These are phyloP conservation scores for Dioszegia aurantiaca DNA, from an alignment of 768 basidiomycete species.

Conservation along the genomic window DNA sequence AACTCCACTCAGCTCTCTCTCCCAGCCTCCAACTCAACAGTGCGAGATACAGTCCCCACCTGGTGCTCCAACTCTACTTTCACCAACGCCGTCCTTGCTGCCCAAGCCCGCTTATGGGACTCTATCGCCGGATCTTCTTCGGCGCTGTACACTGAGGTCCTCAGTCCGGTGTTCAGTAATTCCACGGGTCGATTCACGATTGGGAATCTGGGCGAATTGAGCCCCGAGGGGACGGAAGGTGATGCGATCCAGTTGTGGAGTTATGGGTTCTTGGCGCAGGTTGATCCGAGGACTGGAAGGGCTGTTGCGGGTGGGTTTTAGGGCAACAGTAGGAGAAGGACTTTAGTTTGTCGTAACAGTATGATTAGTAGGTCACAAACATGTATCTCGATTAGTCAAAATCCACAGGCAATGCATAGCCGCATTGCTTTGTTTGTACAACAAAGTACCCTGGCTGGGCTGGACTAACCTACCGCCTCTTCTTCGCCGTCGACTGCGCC, in stretches of 20 bases:
- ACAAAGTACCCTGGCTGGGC: too few relatives aligned
- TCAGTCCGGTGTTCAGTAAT: slow-evolving; percentile 52
- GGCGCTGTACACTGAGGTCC: slow-evolving; percentile 56
- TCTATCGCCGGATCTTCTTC: slow-evolving; percentile 53
- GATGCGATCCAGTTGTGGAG: slow-evolving; percentile 55
- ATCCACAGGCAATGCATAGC: too few relatives aligned
- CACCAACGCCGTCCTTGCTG: slow-evolving; percentile 50
- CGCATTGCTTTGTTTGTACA: too few relatives aligned
- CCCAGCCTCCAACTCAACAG: not conserved
- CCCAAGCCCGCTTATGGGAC: slow-evolving; percentile 54
- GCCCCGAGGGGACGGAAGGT: slow-evolving; percentile 55
- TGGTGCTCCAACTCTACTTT: slow-evolving; percentile 55
- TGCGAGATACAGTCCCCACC: slow-evolving; percentile 36
- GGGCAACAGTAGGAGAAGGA: too few relatives aligned
- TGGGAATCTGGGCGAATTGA: slow-evolving; percentile 54
- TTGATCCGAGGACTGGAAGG: slow-evolving; percentile 46
- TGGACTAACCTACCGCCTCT: slow-evolving; percentile 7
- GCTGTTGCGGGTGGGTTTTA: slow-evolving; percentile 32
- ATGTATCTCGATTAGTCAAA: too few relatives aligned
- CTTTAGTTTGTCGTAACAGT: too few relatives aligned
- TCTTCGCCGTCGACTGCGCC: slow-evolving; percentile 12
- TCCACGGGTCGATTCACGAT: slow-evolving; percentile 50
- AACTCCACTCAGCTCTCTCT: slow-evolving; percentile 32
- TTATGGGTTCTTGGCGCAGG: slow-evolving; percentile 55
- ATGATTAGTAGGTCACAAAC: too few relatives aligned